phyloP scores from a whole-genome alignment of 768 basidiomycete genomes.

The Phanerodontia chrysosporium region DNA sequence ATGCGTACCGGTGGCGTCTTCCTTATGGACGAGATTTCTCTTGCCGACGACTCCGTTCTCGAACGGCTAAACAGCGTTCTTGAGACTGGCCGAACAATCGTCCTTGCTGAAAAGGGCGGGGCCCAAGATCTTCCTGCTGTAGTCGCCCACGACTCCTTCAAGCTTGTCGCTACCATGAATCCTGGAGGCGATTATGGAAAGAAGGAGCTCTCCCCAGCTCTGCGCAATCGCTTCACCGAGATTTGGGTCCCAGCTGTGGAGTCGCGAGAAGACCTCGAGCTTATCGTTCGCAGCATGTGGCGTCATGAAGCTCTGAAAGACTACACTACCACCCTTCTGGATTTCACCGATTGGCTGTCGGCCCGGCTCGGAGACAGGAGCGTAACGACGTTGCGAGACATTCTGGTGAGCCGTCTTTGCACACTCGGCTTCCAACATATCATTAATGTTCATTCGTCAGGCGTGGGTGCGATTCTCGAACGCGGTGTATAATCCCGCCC shows the following conservation, averaged over 20 bases:
- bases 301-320: slow-evolving; percentile 42
- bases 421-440: neutral
- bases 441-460: slow-evolving; percentile 33
- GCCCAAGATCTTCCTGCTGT: slow-evolving; percentile 65
- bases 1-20: slow-evolving; percentile 86
- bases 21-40: slow-evolving; percentile 92
- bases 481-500: slow-evolving; percentile 33
- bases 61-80: slow-evolving; percentile 96
- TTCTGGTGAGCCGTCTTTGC: slow-evolving; percentile 54
- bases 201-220: slow-evolving; percentile 94
- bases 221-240: slow-evolving; percentile 97
- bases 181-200: slow-evolving; percentile 99
- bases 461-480: slow-evolving; percentile 94
- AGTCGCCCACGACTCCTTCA: slow-evolving; percentile 64
- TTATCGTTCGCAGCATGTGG: slow-evolving; percentile 78
- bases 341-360: slow-evolving; percentile 81
- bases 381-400: slow-evolving; percentile 78
- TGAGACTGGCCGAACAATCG: slow-evolving; percentile 84
- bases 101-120: slow-evolving; percentile 91
- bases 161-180: slow-evolving; percentile 97
- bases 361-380: slow-evolving; percentile 54
- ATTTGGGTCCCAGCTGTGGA: slow-evolving; percentile 95
- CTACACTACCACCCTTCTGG: slow-evolving; percentile 62
- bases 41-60: slow-evolving; percentile 96
- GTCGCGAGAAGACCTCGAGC: slow-evolving; percentile 62